A percentile compares a stretch with the other conserved stretches of the same genome.
These are phyloP conservation scores for Eutrema salsugineum DNA, from an alignment of 441 rosid genomes.

Conservation along the genomic window DNA sequence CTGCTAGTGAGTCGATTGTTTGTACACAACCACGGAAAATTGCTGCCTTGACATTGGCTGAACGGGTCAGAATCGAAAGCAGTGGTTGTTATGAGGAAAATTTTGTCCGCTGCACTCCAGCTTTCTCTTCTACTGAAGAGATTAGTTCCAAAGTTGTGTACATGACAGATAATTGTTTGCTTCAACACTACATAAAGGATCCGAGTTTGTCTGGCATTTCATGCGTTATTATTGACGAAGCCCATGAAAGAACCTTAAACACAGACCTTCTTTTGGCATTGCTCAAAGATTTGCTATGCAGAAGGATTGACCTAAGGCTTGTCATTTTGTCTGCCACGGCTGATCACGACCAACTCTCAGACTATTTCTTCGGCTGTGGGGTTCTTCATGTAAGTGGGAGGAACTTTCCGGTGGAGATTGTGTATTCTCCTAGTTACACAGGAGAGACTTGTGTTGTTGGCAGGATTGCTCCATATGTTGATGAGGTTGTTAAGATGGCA, in stretches of 20 bases:
- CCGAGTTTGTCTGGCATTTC: slow-evolving; percentile 71
- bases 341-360: slow-evolving; percentile 71
- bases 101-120: slow-evolving; percentile 47
- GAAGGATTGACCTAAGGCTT: slow-evolving; percentile 64
- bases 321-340: slow-evolving; percentile 97
- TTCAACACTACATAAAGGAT: slow-evolving; percentile 76
- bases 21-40: slow-evolving; percentile 95
- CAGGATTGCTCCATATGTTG: slow-evolving; percentile 54
- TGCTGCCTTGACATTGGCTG: slow-evolving; percentile 72
- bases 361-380: slow-evolving; percentile 63
- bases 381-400: slow-evolving; percentile 64
- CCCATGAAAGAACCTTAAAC: slow-evolving; percentile 95
- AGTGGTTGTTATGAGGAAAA: slow-evolving; percentile 57
- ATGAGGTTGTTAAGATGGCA: slow-evolving; percentile 59
- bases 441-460: slow-evolving; percentile 39
- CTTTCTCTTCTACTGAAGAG: slow-evolving; percentile 56
- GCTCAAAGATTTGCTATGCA: slow-evolving; percentile 57
- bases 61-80: slow-evolving; percentile 76
- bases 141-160: slow-evolving; percentile 60
- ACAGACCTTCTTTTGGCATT: slow-evolving; percentile 90
- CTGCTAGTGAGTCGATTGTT: slow-evolving; percentile 52
- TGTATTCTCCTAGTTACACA: slow-evolving; percentile 48
- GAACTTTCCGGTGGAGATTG: slow-evolving; percentile 76
- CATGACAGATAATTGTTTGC: slow-evolving; percentile 84
- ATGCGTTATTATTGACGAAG: slow-evolving; percentile 84